These are phyloP conservation scores for Malus sylvestris DNA, from an alignment of 306 rosid species.

Conservation along the genomic window DNA sequence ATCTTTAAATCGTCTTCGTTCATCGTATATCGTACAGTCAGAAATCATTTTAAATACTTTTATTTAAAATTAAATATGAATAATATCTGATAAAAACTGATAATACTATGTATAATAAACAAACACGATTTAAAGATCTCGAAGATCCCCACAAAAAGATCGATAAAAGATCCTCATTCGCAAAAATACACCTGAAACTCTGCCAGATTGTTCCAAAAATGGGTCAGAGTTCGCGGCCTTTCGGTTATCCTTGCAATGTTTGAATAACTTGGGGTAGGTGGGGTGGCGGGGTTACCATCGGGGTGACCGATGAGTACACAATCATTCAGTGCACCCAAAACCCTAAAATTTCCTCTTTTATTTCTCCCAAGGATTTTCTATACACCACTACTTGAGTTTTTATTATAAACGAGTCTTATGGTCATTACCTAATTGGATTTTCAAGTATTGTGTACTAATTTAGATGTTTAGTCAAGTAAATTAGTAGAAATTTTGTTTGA, in stretches of 20 bases:
- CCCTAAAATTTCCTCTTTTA: background rate
- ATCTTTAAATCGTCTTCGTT: no score
- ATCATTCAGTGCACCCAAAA: conserved; percentile 1
- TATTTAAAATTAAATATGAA: no score
- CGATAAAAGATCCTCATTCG: no score
- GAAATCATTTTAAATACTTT: no score
- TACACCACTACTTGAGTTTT: background rate
- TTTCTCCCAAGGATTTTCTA: background rate
- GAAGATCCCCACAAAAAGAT: no score
- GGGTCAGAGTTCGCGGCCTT: conserved; percentile 33
- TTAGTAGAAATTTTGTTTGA: background rate
- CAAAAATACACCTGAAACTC: background rate
- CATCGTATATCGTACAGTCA: no score
- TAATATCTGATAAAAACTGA: no score
- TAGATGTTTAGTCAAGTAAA: background rate
- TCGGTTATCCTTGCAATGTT: background rate
- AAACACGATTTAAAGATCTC: rapidly evolving
- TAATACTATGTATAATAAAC: no score
- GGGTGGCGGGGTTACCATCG: background rate
- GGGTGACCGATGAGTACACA: background rate
- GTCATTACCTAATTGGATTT: background rate
- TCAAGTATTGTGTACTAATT: background rate
- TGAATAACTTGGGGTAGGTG: background rate
- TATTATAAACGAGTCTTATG: background rate
- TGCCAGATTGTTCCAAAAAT: conserved; percentile 1